phyloP scores from a whole-genome alignment of 1,139 yeast species.

The Yamadazyma diddensiae region DNA sequence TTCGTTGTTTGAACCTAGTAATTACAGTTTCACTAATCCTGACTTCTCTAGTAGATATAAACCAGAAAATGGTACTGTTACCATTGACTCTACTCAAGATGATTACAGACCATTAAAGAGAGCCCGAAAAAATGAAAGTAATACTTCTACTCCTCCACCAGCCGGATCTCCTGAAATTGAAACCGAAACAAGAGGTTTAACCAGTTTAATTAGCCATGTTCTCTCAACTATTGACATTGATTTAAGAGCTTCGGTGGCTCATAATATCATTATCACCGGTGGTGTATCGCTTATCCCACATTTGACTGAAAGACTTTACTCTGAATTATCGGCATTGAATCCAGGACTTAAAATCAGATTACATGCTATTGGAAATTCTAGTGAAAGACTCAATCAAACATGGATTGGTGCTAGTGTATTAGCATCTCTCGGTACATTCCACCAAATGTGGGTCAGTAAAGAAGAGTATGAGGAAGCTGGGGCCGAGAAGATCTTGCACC shows the following conservation, averaged over 20 bases:
- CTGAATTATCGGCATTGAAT: constrained; percentile 67
- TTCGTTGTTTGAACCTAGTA: constrained; percentile 65
- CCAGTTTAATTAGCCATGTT: constrained; percentile 68
- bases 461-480: constrained; percentile 93
- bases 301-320: constrained; percentile 73
- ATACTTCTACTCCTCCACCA: constrained; percentile 40
- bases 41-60: constrained; percentile 27
- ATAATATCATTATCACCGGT: constrained; percentile 89
- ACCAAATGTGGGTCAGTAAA: constrained; percentile 93
- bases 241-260: constrained; percentile 84
- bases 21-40: constrained; percentile 31
- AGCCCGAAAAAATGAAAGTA: constrained; percentile 43
- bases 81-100: constrained; percentile 38
- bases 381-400: constrained; percentile 79
- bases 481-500: constrained; percentile 69
- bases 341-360: constrained; percentile 93
- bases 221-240: constrained; percentile 80
- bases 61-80: constrained; percentile 35
- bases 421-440: constrained; percentile 92
- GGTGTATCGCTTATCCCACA: constrained; percentile 88
- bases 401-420: constrained; percentile 97
- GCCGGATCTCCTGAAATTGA: constrained; percentile 5
- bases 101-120: constrained; percentile 76
- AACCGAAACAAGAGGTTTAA: constrained; percentile 48
- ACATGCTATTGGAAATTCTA: constrained; percentile 81